These are phyloP conservation scores for Astrothelium macrocarpum DNA, from an alignment of 495 filamentous ascomycete genomes.

Conservation along the genomic window DNA sequence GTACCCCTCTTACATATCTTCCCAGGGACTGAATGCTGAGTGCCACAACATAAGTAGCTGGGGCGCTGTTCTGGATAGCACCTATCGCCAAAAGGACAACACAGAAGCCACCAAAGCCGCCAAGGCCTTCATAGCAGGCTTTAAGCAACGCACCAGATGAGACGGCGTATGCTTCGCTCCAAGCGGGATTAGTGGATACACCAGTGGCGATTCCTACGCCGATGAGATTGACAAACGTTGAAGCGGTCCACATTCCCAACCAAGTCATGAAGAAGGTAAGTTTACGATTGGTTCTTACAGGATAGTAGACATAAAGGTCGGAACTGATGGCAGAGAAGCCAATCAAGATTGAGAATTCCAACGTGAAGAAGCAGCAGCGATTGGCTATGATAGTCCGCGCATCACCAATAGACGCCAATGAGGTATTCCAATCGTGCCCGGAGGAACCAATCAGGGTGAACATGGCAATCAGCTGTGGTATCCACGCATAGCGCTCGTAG, in stretches of 20 bases:
- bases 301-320: conserved; percentile 25
- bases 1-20: conserved; percentile 16
- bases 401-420: conserved; percentile 14
- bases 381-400: conserved; percentile 12
- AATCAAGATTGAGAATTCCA: conserved; percentile 13
- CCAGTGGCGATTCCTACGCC: conserved; percentile 22
- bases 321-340: conserved; percentile 18
- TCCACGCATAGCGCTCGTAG: conserved; percentile 21
- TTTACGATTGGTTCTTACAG: conserved; percentile 15
- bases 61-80: conserved; percentile 19
- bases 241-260: conserved; percentile 14
- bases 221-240: conserved; percentile 17
- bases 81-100: conserved; percentile 21
- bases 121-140: conserved; percentile 12
- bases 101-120: conserved; percentile 24
- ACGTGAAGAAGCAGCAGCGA: conserved; percentile 20
- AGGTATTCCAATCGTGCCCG: conserved; percentile 19
- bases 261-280: conserved; percentile 15
- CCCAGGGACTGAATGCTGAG: conserved; percentile 20
- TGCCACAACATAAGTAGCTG: conserved; percentile 20
- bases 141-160: conserved; percentile 26
- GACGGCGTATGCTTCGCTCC: conserved; percentile 18
- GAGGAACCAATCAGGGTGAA: conserved; percentile 21
- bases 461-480: conserved; percentile 15
- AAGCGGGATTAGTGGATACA: conserved; percentile 12